These are phyloP conservation scores for Sugiyamaella lignohabitans DNA, from an alignment of 805 yeast genomes.

Conservation along the genomic window DNA sequence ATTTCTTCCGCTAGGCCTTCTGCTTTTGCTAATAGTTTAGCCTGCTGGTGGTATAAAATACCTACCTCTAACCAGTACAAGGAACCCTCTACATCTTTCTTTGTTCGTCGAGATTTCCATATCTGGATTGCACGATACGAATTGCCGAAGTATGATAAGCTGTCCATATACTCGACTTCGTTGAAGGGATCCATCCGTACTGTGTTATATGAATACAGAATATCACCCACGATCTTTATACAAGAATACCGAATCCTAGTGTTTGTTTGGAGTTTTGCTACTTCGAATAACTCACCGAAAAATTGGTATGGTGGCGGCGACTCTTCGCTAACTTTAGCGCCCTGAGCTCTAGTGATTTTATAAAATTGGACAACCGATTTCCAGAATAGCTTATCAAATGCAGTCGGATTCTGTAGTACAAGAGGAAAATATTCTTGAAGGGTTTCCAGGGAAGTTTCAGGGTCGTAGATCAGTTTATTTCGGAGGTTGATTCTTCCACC, in stretches of 20 bases:
- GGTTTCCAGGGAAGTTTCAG: background rate
- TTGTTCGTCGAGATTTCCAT: conserved; percentile 17
- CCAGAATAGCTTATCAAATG: conserved; percentile 13
- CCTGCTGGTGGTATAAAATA: conserved; percentile 12
- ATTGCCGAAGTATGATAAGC: conserved; percentile 15
- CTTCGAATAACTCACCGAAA: conserved; percentile 17
- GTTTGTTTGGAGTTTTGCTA: conserved; percentile 18
- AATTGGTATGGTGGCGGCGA: conserved; percentile 18
- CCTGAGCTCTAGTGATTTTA: background rate
- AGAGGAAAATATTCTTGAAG: background rate
- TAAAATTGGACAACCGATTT: conserved; percentile 7
- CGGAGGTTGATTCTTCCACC: background rate
- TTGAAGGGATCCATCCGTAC: conserved; percentile 22
- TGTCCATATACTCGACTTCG: conserved; percentile 21
- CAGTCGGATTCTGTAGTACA: conserved; percentile 3
- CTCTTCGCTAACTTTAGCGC: conserved; percentile 5
- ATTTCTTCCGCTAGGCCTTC: conserved; percentile 19
- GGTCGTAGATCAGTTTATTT: background rate
- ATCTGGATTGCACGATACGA: conserved; percentile 16
- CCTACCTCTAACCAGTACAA: conserved; percentile 23
- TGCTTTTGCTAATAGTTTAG: conserved; percentile 13
- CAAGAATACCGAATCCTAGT: conserved; percentile 8
- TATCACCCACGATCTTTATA: conserved; percentile 21
- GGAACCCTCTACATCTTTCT: conserved; percentile 15
- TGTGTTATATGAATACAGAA: conserved; percentile 15